phyloP scores from a whole-genome alignment of 148 eudicot species.

The Chenopodium quinoa region DNA sequence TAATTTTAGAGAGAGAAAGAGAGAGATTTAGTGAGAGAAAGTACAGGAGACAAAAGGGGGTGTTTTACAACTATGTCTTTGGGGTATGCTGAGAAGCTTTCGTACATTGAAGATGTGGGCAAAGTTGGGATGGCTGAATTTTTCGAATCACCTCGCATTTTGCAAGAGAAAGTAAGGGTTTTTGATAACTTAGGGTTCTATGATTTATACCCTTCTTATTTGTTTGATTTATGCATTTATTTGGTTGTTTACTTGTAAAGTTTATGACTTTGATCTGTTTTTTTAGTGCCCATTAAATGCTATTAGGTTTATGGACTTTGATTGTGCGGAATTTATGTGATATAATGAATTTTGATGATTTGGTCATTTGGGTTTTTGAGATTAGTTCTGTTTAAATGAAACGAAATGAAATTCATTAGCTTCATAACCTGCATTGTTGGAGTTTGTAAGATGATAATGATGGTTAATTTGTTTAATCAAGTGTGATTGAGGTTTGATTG shows the following conservation, averaged over 20 bases:
- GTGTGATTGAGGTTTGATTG: neutral
- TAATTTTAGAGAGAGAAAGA: neutral
- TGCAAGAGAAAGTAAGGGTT: constrained; percentile 50
- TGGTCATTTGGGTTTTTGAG: neutral
- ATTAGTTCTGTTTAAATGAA: neutral
- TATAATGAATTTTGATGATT: neutral
- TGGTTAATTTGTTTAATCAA: constrained; percentile 3
- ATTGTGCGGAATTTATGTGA: neutral
- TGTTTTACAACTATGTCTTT: constrained; percentile 55
- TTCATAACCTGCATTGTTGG: constrained; percentile 9
- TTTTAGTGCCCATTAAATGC: constrained; percentile 25
- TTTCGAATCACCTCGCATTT: constrained; percentile 57
- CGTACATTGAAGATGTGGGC: constrained; percentile 80
- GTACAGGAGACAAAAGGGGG: neutral
- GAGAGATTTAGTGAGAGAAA: neutral
- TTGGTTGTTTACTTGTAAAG: constrained; percentile 3
- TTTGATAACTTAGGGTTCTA: neutral
- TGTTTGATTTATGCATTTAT: constrained; percentile 16
- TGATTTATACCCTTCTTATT: constrained; percentile 7
- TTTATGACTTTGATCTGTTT: constrained; percentile 28
- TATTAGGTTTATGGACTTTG: constrained; percentile 23
- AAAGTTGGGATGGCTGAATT: constrained; percentile 77
- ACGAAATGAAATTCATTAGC: neutral
- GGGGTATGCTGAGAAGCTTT: constrained; percentile 86
- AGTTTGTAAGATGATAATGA: neutral